Percentiles rank a stretch among this genome's conserved stretches.
phyloP scores from a whole-genome alignment of 768 basidiomycete genomes.

The Lactifluus echinatus region DNA sequence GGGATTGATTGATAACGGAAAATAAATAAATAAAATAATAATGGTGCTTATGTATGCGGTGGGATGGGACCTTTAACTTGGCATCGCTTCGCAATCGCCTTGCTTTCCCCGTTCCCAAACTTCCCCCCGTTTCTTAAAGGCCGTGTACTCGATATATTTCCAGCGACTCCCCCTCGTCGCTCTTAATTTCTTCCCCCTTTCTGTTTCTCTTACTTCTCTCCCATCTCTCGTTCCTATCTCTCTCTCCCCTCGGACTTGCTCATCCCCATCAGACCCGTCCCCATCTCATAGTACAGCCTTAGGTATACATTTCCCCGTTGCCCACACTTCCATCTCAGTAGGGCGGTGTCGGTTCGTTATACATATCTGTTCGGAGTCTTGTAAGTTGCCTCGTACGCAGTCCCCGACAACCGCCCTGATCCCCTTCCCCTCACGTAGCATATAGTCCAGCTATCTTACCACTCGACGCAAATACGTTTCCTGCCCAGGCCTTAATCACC shows the following conservation, averaged over 20 bases:
- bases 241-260: background rate
- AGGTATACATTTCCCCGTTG: conserved; percentile 9
- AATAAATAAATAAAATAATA: conserved; percentile 5
- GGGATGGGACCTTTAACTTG: background rate
- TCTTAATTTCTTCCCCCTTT: conserved; percentile 8
- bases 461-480: background rate
- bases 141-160: conserved; percentile 13
- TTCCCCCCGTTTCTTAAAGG: conserved; percentile 6
- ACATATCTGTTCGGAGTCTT: background rate
- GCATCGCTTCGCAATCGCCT: background rate
- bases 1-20: background rate
- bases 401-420: background rate
- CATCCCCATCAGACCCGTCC: background rate
- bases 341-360: conserved; percentile 2
- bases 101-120: background rate
- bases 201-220: background rate
- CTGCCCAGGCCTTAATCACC: conserved; percentile 10
- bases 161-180: conserved; percentile 11
- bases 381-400: background rate
- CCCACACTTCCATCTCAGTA: conserved; percentile 7
- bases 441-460: conserved; percentile 17
- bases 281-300: conserved; percentile 11
- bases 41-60: background rate
- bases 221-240: background rate
- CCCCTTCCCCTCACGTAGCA: background rate